Evolutionary conservation across 805 yeast genomes (phyloP).

Genomic region (Starmerella potacharoeniae): DNA sequence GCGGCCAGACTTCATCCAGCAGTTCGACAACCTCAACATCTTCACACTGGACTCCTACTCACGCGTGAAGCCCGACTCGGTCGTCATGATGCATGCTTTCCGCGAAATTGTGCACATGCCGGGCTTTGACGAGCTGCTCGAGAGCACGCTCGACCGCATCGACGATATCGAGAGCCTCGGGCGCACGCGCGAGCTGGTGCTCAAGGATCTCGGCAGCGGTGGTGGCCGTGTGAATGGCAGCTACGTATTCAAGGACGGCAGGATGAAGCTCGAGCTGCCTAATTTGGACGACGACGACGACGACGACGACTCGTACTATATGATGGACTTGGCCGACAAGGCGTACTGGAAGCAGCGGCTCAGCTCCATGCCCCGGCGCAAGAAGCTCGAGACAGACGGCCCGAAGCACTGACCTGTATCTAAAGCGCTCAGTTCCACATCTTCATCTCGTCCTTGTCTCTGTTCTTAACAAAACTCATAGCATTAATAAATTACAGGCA

Average conservation of each 20-base stretch:
- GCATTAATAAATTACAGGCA: background rate
- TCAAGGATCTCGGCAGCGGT: slow-evolving; percentile 49
- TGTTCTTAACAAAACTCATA: background rate
- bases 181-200: slow-evolving; percentile 63
- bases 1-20: slow-evolving; percentile 65
- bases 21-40: slow-evolving; percentile 61
- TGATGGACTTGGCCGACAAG: background rate
- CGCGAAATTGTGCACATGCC: slow-evolving; percentile 63
- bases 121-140: slow-evolving; percentile 54
- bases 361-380: background rate
- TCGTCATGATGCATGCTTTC: slow-evolving; percentile 84
- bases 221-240: slow-evolving; percentile 19
- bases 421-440: no score
- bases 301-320: slow-evolving; percentile 15
- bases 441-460: background rate
- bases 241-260: slow-evolving; percentile 17
- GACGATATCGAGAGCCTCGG: slow-evolving; percentile 65
- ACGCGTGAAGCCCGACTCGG: slow-evolving; percentile 63
- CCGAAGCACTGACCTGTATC: background rate
- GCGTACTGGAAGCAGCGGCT: slow-evolving; percentile 4
- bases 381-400: background rate
- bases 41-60: slow-evolving; percentile 69
- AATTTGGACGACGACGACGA: slow-evolving; percentile 21
- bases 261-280: slow-evolving; percentile 17
- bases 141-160: slow-evolving; percentile 56